phyloP scores from a whole-genome alignment of 1,284 basidiomycete genomes.

The Leccinum fuscescens region DNA sequence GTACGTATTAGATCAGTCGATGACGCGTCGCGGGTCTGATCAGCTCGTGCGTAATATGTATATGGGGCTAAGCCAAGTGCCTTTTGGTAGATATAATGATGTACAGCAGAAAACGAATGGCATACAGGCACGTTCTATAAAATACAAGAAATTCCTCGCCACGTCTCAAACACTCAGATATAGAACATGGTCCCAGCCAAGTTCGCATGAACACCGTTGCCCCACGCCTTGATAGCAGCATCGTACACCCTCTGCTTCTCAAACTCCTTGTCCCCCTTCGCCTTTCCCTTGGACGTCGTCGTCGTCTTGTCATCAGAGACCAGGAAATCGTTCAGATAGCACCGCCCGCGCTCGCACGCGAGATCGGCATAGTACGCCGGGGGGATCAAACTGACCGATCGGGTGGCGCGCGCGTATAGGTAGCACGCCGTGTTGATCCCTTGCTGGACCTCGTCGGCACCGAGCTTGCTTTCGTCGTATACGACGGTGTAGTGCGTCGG shows the following conservation, averaged over 20 bases:
- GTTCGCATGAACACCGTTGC: conserved; percentile 54
- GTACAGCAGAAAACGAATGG: background rate
- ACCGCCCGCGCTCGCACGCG: conserved; percentile 71
- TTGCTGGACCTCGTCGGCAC: conserved; percentile 66
- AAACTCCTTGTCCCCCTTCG: too few relatives aligned
- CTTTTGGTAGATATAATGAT: background rate
- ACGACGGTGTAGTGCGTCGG: conserved; percentile 74
- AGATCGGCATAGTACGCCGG: conserved; percentile 77
- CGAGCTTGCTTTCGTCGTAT: conserved; percentile 66
- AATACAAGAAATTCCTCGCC: background rate
- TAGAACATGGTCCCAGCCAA: conserved; percentile 64
- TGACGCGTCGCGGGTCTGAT: background rate
- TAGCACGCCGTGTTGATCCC: conserved; percentile 65
- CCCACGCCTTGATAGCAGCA: conserved; percentile 42
- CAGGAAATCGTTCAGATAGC: conserved; percentile 50
- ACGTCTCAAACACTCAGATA: too few relatives aligned
- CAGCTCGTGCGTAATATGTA: background rate
- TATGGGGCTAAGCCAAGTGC: background rate
- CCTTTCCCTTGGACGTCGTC: too few relatives aligned
- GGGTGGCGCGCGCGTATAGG: conserved; percentile 72
- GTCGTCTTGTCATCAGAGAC: too few relatives aligned
- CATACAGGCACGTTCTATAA: background rate
- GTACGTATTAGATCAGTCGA: background rate
- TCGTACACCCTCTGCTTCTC: too few relatives aligned
- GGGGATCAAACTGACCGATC: conserved; percentile 69